Evolutionary conservation across 441 rosid species (phyloP), one percentile per base, ranked within the genome.

Genomic region (Oxalis stricta): DNA sequence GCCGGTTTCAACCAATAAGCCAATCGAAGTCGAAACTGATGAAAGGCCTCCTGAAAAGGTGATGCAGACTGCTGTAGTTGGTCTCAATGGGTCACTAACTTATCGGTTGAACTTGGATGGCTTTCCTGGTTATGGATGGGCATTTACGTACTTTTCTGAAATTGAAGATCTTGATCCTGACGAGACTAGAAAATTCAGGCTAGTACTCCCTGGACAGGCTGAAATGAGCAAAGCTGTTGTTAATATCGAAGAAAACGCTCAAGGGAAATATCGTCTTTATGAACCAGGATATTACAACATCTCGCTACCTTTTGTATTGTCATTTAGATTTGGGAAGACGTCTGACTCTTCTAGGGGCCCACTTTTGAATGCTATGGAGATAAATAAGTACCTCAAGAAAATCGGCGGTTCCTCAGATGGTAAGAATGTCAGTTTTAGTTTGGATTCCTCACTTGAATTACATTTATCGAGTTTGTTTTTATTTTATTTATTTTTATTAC

Each of bases 1-100:
- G 60, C 63, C 59, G 51, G 72, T 91, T 17, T 86, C 95, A 8
- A 91, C 99, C 19, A 40, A 46, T 38, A 41, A 39, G 62, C 72
- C 95, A 1, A 79, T 91, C 2, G 70, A 66, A 48, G 54, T 59
- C 10, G 37, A 50, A 44, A 61, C 16, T 19, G 34, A 53, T 23
- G 81, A 75, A 30, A 63, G 44, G 66, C 82, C 99, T 5, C 99
- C 99, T 51, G 53, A 73, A 65, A 91, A 69, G 66, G 95, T 91
- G 56, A 91, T 91, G 96, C 99, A 86, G 71, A 86, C 96, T 26
- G 99, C 99, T 50, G 99, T 91, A 46, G 91, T 86, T 28, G 99
- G 99, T 23, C 83, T 76, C 13, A 86, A 83, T 61, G 99, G 96
- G 22, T 70, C 72, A 0, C 61, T 91, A 51, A 77, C 91, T 48